Percentiles rank a stretch among this genome's conserved stretches.
Conservation (phyloP, 805 yeast species). For the Scheffersomyces amazonensis region DNA sequence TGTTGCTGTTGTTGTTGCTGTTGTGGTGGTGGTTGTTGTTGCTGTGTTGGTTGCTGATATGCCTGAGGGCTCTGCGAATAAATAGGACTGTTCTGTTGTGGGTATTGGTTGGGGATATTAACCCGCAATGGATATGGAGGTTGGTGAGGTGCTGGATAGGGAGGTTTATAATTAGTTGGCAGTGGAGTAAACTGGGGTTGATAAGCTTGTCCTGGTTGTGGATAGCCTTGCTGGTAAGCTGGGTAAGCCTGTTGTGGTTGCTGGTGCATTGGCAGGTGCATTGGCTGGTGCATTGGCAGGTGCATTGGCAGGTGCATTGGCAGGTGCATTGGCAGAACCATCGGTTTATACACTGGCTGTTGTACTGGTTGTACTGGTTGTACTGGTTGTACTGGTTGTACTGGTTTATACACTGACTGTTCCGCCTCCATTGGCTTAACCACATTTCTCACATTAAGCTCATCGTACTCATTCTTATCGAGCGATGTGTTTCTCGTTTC, state of each 20-base stretch:
- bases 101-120: no score
- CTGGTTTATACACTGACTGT: neutral
- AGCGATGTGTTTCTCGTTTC: constrained; percentile 1
- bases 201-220: neutral
- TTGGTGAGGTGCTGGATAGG: neutral
- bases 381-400: neutral
- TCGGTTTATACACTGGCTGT: neutral
- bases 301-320: neutral
- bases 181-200: neutral
- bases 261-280: neutral
- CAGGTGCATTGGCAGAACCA: constrained; percentile 3
- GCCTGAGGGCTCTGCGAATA: no score
- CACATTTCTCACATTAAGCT: neutral
- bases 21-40: no score
- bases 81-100: no score
- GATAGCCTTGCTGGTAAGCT: neutral
- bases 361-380: neutral
- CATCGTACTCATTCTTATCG: neutral
- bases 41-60: neutral
- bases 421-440: neutral
- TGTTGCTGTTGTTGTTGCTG: no score
- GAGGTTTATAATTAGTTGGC: neutral
- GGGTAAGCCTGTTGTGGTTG: neutral
- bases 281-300: neutral
- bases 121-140: neutral